phyloP scores from a whole-genome alignment of 106 monocot genomes.

The Dendrobium chrysotoxum region DNA sequence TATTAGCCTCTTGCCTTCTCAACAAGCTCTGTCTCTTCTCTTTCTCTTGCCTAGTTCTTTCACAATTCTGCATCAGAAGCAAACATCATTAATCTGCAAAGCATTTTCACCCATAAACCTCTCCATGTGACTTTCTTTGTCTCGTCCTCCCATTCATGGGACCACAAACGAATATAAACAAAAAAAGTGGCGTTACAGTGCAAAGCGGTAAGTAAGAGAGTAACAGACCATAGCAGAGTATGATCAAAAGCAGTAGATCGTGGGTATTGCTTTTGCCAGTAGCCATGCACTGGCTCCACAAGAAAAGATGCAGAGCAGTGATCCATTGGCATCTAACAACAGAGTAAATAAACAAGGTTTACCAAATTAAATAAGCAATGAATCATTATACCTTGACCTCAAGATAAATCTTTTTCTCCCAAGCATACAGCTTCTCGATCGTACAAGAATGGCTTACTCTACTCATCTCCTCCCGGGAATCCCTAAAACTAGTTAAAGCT shows the following conservation, averaged over 20 bases:
- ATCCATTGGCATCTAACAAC: background rate
- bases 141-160: background rate
- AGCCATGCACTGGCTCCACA: background rate
- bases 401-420: conserved; percentile 92
- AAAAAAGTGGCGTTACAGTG: background rate
- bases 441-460: conserved; percentile 64
- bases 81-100: conserved; percentile 7
- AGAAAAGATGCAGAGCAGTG: background rate
- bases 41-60: conserved; percentile 44
- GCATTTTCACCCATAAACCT: background rate
- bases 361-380: background rate
- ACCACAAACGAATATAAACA: background rate
- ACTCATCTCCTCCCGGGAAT: conserved; percentile 13
- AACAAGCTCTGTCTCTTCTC: conserved; percentile 46
- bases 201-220: background rate
- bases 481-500: conserved; percentile 27
- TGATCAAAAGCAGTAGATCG: conserved; percentile 2
- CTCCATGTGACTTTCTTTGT: background rate
- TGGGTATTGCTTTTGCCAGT: background rate
- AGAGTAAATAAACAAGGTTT: background rate
- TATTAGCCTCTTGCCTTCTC: conserved; percentile 54
- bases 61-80: conserved; percentile 35
- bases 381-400: conserved; percentile 66
- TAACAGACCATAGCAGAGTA: background rate
- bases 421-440: conserved; percentile 86